phyloP scores from a whole-genome alignment of 2,329 filamentous ascomycete genomes.

The Monosporascus sp. region DNA sequence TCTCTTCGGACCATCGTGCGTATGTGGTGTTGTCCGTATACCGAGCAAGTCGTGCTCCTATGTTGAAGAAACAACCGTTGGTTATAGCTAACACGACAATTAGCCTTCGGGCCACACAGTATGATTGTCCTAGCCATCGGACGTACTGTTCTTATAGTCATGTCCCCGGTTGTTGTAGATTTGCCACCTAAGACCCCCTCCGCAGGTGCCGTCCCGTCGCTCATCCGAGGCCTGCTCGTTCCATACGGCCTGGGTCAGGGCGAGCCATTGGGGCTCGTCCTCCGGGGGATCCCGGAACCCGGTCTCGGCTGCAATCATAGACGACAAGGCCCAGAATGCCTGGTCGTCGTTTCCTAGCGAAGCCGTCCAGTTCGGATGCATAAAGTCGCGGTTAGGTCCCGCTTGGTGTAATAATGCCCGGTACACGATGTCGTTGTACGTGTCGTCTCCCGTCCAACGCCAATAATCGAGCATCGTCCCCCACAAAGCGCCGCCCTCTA shows the following conservation, averaged over 20 bases:
- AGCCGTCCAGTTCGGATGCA: slow-evolving; percentile 37
- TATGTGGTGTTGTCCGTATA: slow-evolving; percentile 63
- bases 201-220: slow-evolving; percentile 54
- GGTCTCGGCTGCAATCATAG: slow-evolving; percentile 56
- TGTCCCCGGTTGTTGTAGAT: slow-evolving; percentile 55
- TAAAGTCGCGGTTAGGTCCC: slow-evolving; percentile 39
- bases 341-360: slow-evolving; percentile 50
- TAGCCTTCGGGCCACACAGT: background rate
- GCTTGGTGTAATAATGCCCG: slow-evolving; percentile 39
- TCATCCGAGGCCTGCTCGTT: slow-evolving; percentile 50
- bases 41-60: slow-evolving; percentile 53
- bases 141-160: slow-evolving; percentile 37
- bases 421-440: slow-evolving; percentile 43
- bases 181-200: slow-evolving; percentile 63
- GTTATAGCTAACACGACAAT: slow-evolving; percentile 30
- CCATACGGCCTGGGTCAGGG: slow-evolving; percentile 59
- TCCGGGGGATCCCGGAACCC: slow-evolving; percentile 50
- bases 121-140: background rate
- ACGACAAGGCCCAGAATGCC: slow-evolving; percentile 60
- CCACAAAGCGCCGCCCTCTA: slow-evolving; percentile 45
- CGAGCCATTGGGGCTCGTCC: slow-evolving; percentile 53
- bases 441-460: slow-evolving; percentile 48
- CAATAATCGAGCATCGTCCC: slow-evolving; percentile 50
- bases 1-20: slow-evolving; percentile 51
- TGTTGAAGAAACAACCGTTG: slow-evolving; percentile 44